Conservation (phyloP, 345 rosid species). For the Eutrema yunnanense region DNA sequence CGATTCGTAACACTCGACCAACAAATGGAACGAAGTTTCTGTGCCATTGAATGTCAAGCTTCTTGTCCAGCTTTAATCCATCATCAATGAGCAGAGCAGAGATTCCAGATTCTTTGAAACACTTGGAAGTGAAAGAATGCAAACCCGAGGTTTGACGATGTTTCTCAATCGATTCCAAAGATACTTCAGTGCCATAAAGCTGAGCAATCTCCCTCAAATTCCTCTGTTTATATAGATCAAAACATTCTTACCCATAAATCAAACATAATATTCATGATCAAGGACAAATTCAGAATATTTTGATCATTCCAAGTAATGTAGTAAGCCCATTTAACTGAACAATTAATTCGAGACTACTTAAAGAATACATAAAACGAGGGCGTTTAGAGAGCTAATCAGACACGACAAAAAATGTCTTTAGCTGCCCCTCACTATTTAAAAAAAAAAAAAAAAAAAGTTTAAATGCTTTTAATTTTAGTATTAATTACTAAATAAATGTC, state of each 20-base stretch:
- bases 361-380: not conserved
- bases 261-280: too few species aligned
- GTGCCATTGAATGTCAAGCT: constrained; percentile 70
- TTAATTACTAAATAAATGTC: too few species aligned
- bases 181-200: constrained; percentile 58
- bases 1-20: constrained; percentile 79
- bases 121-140: constrained; percentile 44
- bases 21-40: constrained; percentile 51
- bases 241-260: too few species aligned
- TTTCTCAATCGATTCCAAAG: constrained; percentile 58
- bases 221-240: constrained; percentile 39
- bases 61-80: constrained; percentile 75
- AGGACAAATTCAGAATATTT: too few species aligned
- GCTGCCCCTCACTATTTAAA: too few species aligned
- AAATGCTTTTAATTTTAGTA: too few species aligned
- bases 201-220: constrained; percentile 69
- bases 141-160: constrained; percentile 57
- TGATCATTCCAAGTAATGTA: not conserved
- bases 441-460: too few species aligned
- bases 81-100: constrained; percentile 85
- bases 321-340: not conserved
- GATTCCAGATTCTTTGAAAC: constrained; percentile 71
- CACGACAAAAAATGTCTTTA: too few species aligned
- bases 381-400: not conserved
- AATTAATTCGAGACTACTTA: not conserved